Conservation (phyloP, 2,329 filamentous ascomycete species). For the Tolypocladium album region DNA sequence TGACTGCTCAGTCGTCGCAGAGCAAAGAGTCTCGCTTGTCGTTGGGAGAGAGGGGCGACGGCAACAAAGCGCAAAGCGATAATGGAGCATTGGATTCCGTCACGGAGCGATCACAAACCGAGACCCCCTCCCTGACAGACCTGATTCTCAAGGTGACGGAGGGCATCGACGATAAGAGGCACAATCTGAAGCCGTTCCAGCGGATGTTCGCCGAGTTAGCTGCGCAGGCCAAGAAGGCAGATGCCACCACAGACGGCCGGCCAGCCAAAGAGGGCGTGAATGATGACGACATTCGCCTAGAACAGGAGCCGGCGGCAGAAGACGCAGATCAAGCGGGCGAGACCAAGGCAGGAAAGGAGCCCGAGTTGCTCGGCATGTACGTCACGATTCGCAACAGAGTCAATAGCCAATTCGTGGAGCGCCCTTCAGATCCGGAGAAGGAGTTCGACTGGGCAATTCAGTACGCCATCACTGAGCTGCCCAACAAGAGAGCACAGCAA, state of each 20-base stretch:
- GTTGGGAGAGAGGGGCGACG: slow-evolving; percentile 7
- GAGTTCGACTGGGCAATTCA: slow-evolving; percentile 58
- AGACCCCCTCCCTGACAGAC: slow-evolving; percentile 27
- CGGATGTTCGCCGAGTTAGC: slow-evolving; percentile 39
- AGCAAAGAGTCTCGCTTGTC: slow-evolving; percentile 10
- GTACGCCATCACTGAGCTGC: slow-evolving; percentile 61
- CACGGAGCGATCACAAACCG: slow-evolving; percentile 2
- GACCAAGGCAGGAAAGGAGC: neutral
- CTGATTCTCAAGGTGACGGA: slow-evolving; percentile 41
- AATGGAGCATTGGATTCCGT: neutral
- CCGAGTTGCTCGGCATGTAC: slow-evolving; percentile 47
- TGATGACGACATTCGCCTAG: neutral
- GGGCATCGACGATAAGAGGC: slow-evolving; percentile 27
- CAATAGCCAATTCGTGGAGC: slow-evolving; percentile 50
- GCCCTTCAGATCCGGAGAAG: slow-evolving; percentile 38
- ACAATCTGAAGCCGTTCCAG: slow-evolving; percentile 38
- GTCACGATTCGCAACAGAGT: slow-evolving; percentile 64
- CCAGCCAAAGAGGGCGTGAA: neutral
- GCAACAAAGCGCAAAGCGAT: neutral
- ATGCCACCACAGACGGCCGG: neutral
- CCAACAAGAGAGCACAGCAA: slow-evolving; percentile 26
- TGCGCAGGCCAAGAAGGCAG: slow-evolving; percentile 19
- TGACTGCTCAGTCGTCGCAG: slow-evolving; percentile 24
- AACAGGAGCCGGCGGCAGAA: neutral
- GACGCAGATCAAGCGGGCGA: neutral